Base-by-base conservation (phyloP, 164 flowering plant genomes). In the Dillenia turbinata region DNA sequence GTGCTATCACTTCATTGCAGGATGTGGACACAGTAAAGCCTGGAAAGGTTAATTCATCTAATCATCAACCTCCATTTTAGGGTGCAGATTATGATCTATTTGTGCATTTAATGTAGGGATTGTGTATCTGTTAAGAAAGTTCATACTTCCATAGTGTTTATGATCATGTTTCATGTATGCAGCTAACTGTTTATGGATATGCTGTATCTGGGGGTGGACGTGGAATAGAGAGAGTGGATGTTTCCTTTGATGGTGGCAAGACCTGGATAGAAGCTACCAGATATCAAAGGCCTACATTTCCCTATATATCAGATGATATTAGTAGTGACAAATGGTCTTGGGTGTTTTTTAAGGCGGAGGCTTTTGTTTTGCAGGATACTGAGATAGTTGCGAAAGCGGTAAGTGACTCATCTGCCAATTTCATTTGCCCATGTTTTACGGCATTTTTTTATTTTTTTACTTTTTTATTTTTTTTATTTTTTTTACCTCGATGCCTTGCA, bases 151-250 rank as follows among this genome's bases (percentile, higher is more conserved):
- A 19, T 19, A 19, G 22, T 19, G 22, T 19, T 19, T 19, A 19
- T 19, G 22, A 19, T 19, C 22, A 19, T 19, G 22, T 19, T 19
- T 44, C 60, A 19, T 64, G 22, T 59, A 8, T 71, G 59, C 86
- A 93, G 97, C 62, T 87, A 66, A 85, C 69, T 8, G 68, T 93
- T 11, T 74, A 79, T 72, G 98, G 98, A 46, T 93, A 93, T 74
- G 98, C 97, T n/a, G 89, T 65, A 47, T 78, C 98, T 52, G 97
- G 98, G 67, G 97, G 98, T 64, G 97, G 98, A 11, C 94, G 98
- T 56, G 98, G 98, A 56, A 89, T 93, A 54, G 98, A 93, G 68
- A 79, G 98, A 54, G 97, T 93, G 47, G 98, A 93, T 77, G 65
- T 93, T 49, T 93, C 98, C 1, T 43, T 85, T 68, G 96, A 93